Conservation (phyloP, 23 red algal genomes). For the Gracilaria caudata region DNA sequence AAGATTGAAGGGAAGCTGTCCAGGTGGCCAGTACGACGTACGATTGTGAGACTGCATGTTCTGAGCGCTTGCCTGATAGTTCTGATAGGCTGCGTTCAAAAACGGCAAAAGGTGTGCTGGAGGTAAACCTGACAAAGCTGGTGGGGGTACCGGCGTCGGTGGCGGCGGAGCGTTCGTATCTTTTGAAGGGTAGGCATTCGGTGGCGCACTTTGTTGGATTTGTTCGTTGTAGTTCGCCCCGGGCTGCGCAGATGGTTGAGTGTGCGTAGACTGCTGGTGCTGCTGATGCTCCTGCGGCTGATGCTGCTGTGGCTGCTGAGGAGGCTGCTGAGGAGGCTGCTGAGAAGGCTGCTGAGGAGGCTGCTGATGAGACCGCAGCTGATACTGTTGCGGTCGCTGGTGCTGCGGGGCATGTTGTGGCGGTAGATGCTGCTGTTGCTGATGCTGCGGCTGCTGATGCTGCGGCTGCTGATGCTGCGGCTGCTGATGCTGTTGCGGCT, state of each 20-base stretch:
- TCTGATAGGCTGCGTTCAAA: constrained; percentile 8
- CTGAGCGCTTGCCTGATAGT: constrained; percentile 7
- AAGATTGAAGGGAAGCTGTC: neutral
- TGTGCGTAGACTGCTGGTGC: no score
- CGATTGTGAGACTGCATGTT: neutral
- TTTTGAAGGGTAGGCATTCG: neutral
- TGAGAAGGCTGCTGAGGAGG: neutral
- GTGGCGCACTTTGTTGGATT: neutral
- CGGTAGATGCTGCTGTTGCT: neutral
- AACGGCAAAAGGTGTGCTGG: constrained; percentile 16
- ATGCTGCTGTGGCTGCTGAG: constrained; percentile 4
- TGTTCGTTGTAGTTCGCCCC: neutral
- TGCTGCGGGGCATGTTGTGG: no score
- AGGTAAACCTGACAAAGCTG: neutral
- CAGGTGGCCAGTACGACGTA: neutral
- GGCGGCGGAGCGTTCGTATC: neutral
- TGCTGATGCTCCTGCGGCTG: constrained; percentile 17
- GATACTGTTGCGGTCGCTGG: neutral
- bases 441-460: neutral
- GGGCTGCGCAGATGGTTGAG: constrained; percentile 5
- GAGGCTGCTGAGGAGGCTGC: neutral
- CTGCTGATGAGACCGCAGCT: constrained; percentile 12
- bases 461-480: neutral
- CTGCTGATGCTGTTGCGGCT: neutral
- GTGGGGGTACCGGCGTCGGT: neutral